Conservation (phyloP, 2,329 filamentous ascomycete genomes). For the Plenodomus tracheiphilus region DNA sequence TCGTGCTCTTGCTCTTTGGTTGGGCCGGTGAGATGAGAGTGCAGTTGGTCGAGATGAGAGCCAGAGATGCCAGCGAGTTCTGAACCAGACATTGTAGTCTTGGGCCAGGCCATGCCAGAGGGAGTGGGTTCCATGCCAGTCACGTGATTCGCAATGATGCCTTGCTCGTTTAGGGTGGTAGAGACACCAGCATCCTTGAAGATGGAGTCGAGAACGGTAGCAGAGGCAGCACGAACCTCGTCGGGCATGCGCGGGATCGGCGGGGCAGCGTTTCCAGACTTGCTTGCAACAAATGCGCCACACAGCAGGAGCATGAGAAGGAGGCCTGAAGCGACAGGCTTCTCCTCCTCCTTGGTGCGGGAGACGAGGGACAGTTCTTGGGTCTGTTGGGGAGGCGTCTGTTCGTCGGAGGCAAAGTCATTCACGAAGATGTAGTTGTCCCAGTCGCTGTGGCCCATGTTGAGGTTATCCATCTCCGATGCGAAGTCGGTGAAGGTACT, state of each 20-base stretch:
- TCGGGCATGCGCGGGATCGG: conserved; percentile 78
- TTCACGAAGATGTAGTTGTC: conserved; percentile 79
- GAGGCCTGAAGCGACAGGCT: conserved; percentile 75
- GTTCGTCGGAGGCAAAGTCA: conserved; percentile 66
- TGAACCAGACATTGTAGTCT: conserved; percentile 42
- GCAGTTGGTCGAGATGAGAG: conserved; percentile 44
- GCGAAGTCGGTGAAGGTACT: conserved; percentile 72
- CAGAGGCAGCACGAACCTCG: conserved; percentile 77
- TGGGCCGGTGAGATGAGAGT: conserved; percentile 57
- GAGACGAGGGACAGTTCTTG: conserved; percentile 47
- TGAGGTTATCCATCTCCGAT: conserved; percentile 79
- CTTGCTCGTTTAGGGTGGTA: conserved; percentile 41
- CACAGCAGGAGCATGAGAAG: conserved; percentile 96
- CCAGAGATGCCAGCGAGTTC: conserved; percentile 43
- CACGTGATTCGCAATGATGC: conserved; percentile 58
- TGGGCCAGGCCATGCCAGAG: conserved; percentile 44
- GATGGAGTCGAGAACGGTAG: conserved; percentile 76
- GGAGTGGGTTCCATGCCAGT: conserved; percentile 44
- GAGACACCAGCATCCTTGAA: conserved; percentile 76
- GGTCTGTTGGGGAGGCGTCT: conserved; percentile 38
- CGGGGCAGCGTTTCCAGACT: conserved; percentile 70
- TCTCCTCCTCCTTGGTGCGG: conserved; percentile 52
- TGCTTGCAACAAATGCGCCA: conserved; percentile 93
- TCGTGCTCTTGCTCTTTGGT: conserved; percentile 85
- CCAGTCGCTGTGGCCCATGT: conserved; percentile 77